A percentile compares a stretch with the other conserved stretches of the same genome.
Evolutionary conservation across 306 rosid species (phyloP).

Genomic region (Prunus campanulata): DNA sequence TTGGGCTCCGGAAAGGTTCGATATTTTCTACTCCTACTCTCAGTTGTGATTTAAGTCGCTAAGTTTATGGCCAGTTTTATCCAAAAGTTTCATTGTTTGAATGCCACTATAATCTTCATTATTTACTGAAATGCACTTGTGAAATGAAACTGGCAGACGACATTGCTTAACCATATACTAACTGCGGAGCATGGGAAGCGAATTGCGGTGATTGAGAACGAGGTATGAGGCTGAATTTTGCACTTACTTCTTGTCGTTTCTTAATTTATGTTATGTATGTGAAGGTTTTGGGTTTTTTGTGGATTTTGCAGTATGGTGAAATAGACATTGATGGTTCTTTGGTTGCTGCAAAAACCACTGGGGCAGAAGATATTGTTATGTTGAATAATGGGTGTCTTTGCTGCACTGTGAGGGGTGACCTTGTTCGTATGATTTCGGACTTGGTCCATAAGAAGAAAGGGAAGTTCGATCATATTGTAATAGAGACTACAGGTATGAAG

Average conservation of each 20-base stretch:
- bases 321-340: constrained; percentile 93
- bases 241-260: not conserved
- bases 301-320: constrained; percentile 70
- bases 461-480: constrained; percentile 84
- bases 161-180: constrained; percentile 84
- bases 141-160: constrained; percentile 57
- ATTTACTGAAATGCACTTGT: constrained; percentile 3
- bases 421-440: constrained; percentile 85
- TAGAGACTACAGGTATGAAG: constrained; percentile 77
- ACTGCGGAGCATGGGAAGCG: constrained; percentile 91
- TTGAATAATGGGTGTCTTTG: constrained; percentile 93
- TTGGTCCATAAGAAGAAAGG: constrained; percentile 79
- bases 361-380: constrained; percentile 94
- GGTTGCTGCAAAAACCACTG: constrained; percentile 79
- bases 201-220: constrained; percentile 92
- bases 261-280: not conserved
- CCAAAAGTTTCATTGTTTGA: not conserved
- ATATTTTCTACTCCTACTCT: not conserved
- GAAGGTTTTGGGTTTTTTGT: constrained; percentile 16
- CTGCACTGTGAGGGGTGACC: constrained; percentile 98
- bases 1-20: constrained; percentile 93
- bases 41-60: not conserved
- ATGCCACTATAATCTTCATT: not conserved
- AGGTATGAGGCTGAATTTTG: constrained; percentile 38
- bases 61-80: not conserved